Base-by-base conservation (phyloP, 1,284 basidiomycete species). In the Schizophyllum amplum region DNA sequence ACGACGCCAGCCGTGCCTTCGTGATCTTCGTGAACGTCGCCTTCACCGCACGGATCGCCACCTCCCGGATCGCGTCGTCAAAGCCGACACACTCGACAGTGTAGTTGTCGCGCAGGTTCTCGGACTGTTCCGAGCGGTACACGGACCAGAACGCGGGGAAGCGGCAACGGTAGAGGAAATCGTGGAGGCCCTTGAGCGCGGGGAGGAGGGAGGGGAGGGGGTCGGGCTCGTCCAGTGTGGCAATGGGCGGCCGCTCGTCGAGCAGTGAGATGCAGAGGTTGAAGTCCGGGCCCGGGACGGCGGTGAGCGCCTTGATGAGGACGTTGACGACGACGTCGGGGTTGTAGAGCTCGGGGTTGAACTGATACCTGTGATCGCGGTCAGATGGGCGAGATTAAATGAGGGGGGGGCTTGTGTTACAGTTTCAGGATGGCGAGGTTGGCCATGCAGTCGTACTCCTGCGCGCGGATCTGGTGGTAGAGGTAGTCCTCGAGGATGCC, bases 401-500 rank as follows among this genome's bases (percentile, higher is more conserved):
- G 56, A 20, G 33, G 1, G 51, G 42, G 22, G 46, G 52, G 15
- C 27, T 60, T 65, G n/a, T 64, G n/a, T n/a, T n/a, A 90, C 92
- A 94, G 74, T 72, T 94, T 94, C 52, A 94, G 71, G 61, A 94
- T 92, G 51, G 92, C 91, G 26, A 94, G 77, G 73, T 98, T 97
- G 54, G 94, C 93, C 48, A 98, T 82, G 65, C 92, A 89, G 71
- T 98, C 95, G 67, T 97, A 97, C 67, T 94, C 88, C 65, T 88
- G 86, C 65, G 83, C 89, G 65, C 91, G 81, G 64, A 94, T 90
- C 74, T 98, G 94, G 68, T 92, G 85, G 68, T 88, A 90, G 59
- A 98, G 84, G 74, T 98, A 98, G 68, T 97, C 95, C 74, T 97
- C 93, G 59, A 98, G 84, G 62, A 94, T 90, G 48, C 84, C 79